phyloP scores from a whole-genome alignment of 1,284 basidiomycete species.

The Moesziomyces sp. region DNA sequence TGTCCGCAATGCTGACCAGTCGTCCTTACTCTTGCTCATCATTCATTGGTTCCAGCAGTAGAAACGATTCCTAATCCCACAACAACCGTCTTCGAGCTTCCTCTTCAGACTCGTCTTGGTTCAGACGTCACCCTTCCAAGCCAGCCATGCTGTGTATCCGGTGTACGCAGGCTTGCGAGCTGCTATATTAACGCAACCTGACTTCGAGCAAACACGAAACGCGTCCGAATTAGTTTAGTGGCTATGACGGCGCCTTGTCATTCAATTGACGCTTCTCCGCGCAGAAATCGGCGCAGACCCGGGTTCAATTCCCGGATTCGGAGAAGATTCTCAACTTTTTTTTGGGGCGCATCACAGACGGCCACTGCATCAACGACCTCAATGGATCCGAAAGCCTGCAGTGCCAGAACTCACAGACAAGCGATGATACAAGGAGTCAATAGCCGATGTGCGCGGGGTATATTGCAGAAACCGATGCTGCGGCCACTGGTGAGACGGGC shows the following conservation, averaged over 20 bases:
- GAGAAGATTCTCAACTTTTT: slow-evolving; percentile 24
- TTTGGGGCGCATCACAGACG: neutral
- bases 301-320: slow-evolving; percentile 58
- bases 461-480: slow-evolving; percentile 5
- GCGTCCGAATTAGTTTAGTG: slow-evolving; percentile 59
- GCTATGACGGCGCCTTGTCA: slow-evolving; percentile 61
- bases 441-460: slow-evolving; percentile 3
- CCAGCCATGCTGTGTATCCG: neutral
- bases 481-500: neutral
- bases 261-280: slow-evolving; percentile 29
- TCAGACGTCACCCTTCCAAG: too few relatives aligned
- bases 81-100: neutral
- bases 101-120: too few relatives aligned
- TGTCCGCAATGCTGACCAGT: too few relatives aligned
- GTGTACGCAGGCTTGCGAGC: too few relatives aligned
- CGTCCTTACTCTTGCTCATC: too few relatives aligned
- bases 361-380: too few relatives aligned
- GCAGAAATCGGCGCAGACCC: slow-evolving; percentile 51
- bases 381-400: too few relatives aligned
- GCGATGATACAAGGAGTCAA: too few relatives aligned
- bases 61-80: too few relatives aligned
- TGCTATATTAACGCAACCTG: neutral
- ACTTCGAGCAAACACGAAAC: neutral
- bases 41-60: too few relatives aligned
- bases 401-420: neutral